Conservation (phyloP, 805 yeast species). For the Vanderwaltozyma polyspora region DNA sequence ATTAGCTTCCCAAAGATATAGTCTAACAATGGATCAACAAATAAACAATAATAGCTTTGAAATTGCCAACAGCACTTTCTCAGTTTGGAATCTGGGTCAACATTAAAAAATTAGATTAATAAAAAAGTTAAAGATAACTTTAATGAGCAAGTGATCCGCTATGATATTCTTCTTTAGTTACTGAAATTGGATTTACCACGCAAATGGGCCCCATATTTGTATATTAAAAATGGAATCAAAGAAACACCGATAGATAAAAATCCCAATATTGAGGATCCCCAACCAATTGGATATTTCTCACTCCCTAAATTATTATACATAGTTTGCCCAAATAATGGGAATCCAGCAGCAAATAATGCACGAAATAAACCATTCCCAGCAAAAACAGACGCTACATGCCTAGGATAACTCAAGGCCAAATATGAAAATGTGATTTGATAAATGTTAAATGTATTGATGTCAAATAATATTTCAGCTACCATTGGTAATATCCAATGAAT, state of each 20-base stretch:
- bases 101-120: too few species aligned
- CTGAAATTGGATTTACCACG: slow-evolving; percentile 31
- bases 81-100: too few species aligned
- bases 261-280: slow-evolving; percentile 44
- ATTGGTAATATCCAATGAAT: slow-evolving; percentile 42
- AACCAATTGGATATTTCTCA: slow-evolving; percentile 42
- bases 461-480: slow-evolving; percentile 33
- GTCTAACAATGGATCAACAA: too few species aligned
- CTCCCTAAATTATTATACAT: slow-evolving; percentile 44
- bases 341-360: slow-evolving; percentile 42
- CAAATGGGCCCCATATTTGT: slow-evolving; percentile 34
- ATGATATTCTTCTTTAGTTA: too few species aligned
- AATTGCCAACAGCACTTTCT: too few species aligned
- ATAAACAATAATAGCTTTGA: too few species aligned
- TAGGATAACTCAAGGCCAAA: slow-evolving; percentile 37
- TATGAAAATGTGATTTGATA: slow-evolving; percentile 45
- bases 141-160: too few species aligned
- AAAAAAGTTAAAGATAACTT: too few species aligned
- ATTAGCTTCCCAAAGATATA: too few species aligned
- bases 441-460: slow-evolving; percentile 31
- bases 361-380: slow-evolving; percentile 47
- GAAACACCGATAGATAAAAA: slow-evolving; percentile 35
- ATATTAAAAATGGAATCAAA: slow-evolving; percentile 37
- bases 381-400: slow-evolving; percentile 45
- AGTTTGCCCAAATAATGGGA: slow-evolving; percentile 53